Evolutionary conservation across 1,284 basidiomycete genomes (phyloP), one percentile per base, ranked within the genome.

Genomic region (Tetrapyrgos nigripes): DNA sequence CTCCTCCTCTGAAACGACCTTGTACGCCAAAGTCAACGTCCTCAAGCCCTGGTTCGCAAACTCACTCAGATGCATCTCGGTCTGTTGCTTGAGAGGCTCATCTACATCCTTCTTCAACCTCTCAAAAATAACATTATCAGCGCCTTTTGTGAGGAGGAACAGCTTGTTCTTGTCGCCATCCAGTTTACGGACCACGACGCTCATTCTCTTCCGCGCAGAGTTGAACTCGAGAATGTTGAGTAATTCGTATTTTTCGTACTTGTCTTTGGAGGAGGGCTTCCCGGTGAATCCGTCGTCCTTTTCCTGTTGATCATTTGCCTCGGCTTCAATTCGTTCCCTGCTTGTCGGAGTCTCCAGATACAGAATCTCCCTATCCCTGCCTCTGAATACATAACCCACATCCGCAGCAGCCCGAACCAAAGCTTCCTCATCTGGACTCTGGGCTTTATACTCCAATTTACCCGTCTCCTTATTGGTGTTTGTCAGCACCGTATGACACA

Each of bases 361-460:
- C 47, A 99, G 76, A 21, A 91, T 82, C 66, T 93, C 92, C 63
- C 83, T 83, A 65, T 98, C 96, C 57, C 94, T 84, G 4, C 96
- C 96, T 28, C 88, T 85, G 79, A 98, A 99, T 53, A 96, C 84
- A 73, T 94, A 99, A 0, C 97, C 97, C 49, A 92, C 88, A 70
- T 98, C 97, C 10, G 97, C 96, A 1, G 97, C 97, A 24, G 95
- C 94, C 74, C 97, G 94, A 1, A 99, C 97, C 19, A 99, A 86
- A 10, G 97, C 97, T 3, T 94, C 92, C 79, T 99, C 97, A 71
- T 99, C 97, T 1, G 97, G 97, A 26, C 89, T 93, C 75, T 98
- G 97, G 5, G 97, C 96, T 77, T 97, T 98, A 83, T 97, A 99
- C 69, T 92, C 87, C 59, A 98, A 86, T 31, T 82, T 81, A 50